These are phyloP conservation scores for Hibiscus tridactylites DNA, from an alignment of 345 rosid species.

Conservation along the genomic window DNA sequence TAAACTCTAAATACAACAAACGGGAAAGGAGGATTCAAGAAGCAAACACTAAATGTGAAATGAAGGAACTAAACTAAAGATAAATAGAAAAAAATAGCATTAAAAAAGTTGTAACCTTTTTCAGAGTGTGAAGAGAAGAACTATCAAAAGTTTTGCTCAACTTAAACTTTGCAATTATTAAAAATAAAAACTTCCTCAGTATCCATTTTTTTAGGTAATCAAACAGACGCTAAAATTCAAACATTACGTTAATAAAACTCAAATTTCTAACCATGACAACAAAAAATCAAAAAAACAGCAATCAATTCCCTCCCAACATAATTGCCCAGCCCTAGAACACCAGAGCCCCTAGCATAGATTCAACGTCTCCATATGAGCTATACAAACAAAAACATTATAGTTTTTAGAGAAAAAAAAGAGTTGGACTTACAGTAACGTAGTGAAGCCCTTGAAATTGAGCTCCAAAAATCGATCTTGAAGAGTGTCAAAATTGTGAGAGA, in stretches of 20 bases:
- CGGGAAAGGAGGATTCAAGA: background rate
- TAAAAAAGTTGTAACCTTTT: background rate
- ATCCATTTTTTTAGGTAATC: background rate
- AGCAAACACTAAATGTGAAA: background rate
- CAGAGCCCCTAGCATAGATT: background rate
- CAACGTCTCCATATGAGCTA: background rate
- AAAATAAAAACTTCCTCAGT: background rate
- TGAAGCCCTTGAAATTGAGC: background rate
- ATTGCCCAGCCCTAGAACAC: background rate
- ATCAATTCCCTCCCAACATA: background rate
- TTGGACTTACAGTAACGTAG: background rate
- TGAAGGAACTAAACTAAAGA: no score
- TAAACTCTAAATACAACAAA: background rate
- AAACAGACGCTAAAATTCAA: slow-evolving; percentile 1
- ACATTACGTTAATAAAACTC: slow-evolving; percentile 9
- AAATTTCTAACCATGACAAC: slow-evolving; percentile 1
- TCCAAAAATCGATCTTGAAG: background rate
- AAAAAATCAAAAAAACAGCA: no score
- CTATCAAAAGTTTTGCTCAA: background rate
- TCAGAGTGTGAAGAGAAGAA: background rate
- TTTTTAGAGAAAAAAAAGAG: background rate
- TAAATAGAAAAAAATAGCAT: no score
- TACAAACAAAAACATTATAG: background rate
- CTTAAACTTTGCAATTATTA: background rate
- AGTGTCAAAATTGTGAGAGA: background rate